phyloP scores from a whole-genome alignment of 495 filamentous ascomycete genomes.

The Penicillium arizonense region DNA sequence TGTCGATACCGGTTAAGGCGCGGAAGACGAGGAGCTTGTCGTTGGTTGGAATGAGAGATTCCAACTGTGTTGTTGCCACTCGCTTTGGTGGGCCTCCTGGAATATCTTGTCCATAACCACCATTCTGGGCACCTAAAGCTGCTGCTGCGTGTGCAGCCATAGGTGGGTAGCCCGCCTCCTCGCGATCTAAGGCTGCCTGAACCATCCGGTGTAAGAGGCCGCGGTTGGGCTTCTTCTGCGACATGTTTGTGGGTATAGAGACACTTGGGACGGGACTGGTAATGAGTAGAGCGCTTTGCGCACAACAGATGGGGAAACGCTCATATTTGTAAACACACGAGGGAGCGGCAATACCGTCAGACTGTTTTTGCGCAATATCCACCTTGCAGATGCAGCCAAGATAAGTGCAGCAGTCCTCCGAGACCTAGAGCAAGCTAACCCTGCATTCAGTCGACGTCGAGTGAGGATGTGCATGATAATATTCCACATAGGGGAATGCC shows the following conservation, averaged over 20 bases:
- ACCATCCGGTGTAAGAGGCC: conserved; percentile 15
- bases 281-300: neutral
- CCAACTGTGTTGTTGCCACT: conserved; percentile 17
- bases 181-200: conserved; percentile 18
- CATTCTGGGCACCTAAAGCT: neutral
- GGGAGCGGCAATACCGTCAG: conserved; percentile 3
- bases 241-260: conserved; percentile 6
- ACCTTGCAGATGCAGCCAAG: conserved; percentile 10
- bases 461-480: conserved; percentile 12
- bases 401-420: conserved; percentile 7
- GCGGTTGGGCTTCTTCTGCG: conserved; percentile 8
- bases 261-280: neutral
- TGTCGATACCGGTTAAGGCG: conserved; percentile 47
- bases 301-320: neutral
- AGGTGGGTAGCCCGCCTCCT: conserved; percentile 18
- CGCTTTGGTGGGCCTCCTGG: conserved; percentile 15
- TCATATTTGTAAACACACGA: conserved; percentile 15
- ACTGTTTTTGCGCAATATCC: neutral
- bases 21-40: conserved; percentile 50
- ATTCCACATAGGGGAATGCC: conserved; percentile 14
- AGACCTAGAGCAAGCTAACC: conserved; percentile 4
- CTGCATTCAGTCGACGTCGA: conserved; percentile 7
- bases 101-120: neutral
- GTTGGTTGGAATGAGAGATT: conserved; percentile 35
- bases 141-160: conserved; percentile 18